Conservation (phyloP, 2,329 filamentous ascomycete genomes). For the Cladosporium sp. region DNA sequence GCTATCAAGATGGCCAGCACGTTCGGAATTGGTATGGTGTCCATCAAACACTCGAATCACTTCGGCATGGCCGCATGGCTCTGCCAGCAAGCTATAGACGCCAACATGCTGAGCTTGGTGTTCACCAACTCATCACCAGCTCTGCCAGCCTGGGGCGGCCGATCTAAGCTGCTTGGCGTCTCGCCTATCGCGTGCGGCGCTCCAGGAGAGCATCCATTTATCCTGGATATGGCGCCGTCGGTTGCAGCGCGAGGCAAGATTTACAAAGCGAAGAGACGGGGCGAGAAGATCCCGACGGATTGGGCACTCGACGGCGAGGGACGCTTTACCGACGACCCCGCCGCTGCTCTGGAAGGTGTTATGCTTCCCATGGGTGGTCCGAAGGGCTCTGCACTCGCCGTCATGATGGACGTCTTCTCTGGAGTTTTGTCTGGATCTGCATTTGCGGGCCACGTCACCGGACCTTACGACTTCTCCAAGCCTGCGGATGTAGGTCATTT, state of each 20-base stretch:
- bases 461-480: slow-evolving; percentile 66
- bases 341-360: slow-evolving; percentile 68
- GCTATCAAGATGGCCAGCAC: slow-evolving; percentile 66
- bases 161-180: slow-evolving; percentile 69
- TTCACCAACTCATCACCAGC: slow-evolving; percentile 67
- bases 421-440: slow-evolving; percentile 75
- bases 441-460: slow-evolving; percentile 74
- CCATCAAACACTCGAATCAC: slow-evolving; percentile 75
- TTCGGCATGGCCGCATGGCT: slow-evolving; percentile 83
- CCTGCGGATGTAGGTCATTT: slow-evolving; percentile 45
- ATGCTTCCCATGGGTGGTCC: slow-evolving; percentile 87
- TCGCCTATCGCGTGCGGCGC: slow-evolving; percentile 76
- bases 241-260: slow-evolving; percentile 72
- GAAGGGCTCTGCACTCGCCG: slow-evolving; percentile 72
- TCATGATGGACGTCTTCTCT: slow-evolving; percentile 85
- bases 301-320: slow-evolving; percentile 78
- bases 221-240: slow-evolving; percentile 73
- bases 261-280: slow-evolving; percentile 66
- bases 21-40: slow-evolving; percentile 74
- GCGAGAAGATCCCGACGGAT: slow-evolving; percentile 67
- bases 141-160: slow-evolving; percentile 69
- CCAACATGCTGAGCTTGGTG: slow-evolving; percentile 62
- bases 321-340: slow-evolving; percentile 56
- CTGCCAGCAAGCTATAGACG: slow-evolving; percentile 74
- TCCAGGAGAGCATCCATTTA: slow-evolving; percentile 67